These are phyloP conservation scores for Daldinia concentrica DNA, from an alignment of 495 filamentous ascomycete genomes.

Conservation along the genomic window DNA sequence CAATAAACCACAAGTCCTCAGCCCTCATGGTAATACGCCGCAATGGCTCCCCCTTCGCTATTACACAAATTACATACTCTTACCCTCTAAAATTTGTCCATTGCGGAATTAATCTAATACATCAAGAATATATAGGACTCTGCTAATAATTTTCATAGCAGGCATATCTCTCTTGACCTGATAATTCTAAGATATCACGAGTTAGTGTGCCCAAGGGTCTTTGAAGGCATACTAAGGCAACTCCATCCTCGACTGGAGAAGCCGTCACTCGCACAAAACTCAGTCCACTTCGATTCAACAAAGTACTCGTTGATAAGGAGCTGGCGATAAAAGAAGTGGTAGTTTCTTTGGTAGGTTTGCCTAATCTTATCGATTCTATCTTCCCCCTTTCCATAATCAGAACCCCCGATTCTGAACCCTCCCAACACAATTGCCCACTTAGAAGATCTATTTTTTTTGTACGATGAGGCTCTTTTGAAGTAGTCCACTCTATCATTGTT, in stretches of 20 bases:
- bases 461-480: background rate
- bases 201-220: background rate
- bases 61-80: background rate
- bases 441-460: background rate
- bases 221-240: background rate
- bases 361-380: background rate
- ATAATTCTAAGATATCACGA: too few species aligned
- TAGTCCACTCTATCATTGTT: background rate
- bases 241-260: background rate
- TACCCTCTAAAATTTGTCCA: background rate
- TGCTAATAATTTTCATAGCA: background rate
- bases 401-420: background rate
- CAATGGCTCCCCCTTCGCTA: background rate
- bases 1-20: background rate
- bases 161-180: background rate
- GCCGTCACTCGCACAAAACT: background rate
- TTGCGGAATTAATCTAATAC: background rate
- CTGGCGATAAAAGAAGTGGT: background rate
- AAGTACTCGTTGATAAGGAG: background rate
- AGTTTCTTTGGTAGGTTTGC: background rate
- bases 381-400: background rate
- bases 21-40: background rate
- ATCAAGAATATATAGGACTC: background rate
- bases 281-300: background rate
- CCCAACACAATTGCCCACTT: background rate